Evolutionary conservation across 2,329 filamentous ascomycete genomes (phyloP).

Genomic region (Gremmenia infestans): DNA sequence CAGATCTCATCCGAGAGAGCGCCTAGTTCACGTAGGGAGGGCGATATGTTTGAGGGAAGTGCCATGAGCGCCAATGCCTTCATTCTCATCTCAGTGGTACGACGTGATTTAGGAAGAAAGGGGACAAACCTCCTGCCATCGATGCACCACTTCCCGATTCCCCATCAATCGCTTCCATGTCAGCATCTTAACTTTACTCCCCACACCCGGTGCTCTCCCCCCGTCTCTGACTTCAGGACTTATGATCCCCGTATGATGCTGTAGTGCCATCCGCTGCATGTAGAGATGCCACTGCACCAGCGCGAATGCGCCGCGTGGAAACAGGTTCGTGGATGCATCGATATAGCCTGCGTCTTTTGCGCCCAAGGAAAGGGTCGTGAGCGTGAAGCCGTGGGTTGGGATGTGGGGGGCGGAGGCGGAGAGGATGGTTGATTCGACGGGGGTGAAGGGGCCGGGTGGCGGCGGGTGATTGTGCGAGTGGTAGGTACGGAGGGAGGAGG

Average conservation of each 20-base stretch:
- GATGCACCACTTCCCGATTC: conserved; percentile 66
- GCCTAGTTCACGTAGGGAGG: conserved; percentile 73
- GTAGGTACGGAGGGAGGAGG: conserved; percentile 35
- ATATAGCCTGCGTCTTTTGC: conserved; percentile 81
- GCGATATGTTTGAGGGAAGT: conserved; percentile 69
- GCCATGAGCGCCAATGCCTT: conserved; percentile 82
- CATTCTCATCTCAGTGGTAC: not conserved
- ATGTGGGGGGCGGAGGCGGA: conserved; percentile 75
- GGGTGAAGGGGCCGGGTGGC: conserved; percentile 56
- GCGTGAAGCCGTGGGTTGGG: conserved; percentile 76
- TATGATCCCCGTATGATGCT: conserved; percentile 22
- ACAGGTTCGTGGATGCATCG: conserved; percentile 77
- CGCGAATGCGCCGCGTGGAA: conserved; percentile 75
- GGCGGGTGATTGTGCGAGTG: conserved; percentile 68
- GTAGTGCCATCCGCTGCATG: conserved; percentile 56
- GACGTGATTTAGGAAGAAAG: not conserved
- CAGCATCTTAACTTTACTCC: conserved; percentile 63
- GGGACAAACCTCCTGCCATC: conserved; percentile 76
- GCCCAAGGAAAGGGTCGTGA: conserved; percentile 66
- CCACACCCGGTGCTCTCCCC: conserved; percentile 41
- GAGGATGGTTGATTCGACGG: conserved; percentile 71
- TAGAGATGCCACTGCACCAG: conserved; percentile 75
- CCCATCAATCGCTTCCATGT: conserved; percentile 72
- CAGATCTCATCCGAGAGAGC: conserved; percentile 87
- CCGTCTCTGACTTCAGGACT: conserved; percentile 31